Base-by-base conservation (phyloP, 495 filamentous ascomycete species). In the Trichoderma gamsii region DNA sequence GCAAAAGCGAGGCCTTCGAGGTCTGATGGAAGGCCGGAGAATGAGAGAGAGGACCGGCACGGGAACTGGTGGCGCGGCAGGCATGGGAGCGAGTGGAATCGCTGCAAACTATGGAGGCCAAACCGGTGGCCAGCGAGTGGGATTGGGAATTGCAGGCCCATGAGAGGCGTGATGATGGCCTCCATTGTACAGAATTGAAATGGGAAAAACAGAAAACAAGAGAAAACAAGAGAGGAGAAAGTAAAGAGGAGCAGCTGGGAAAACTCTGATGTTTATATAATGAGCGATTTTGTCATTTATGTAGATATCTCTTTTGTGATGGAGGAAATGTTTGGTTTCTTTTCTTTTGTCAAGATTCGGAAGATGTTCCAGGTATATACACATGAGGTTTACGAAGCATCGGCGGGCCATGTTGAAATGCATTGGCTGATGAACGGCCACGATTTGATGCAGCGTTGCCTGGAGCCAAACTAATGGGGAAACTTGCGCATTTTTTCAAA, bases 21-120 rank as follows among this genome's bases (percentile, higher is more conserved):
- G 95, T 0, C 76, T 99, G 74, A 97, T 98, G 95, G 95, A 99
- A 78, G 95, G 95, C 16, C 81, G 95, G 44, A 83, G 93, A 66
- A 87, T 97, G 81, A 81, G 95, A 65, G 93, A 95, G 72, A 77
- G 90, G 35, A 76, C 74, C 11, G 78, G 78, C 21, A 78, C 78
- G 61, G 74, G 72, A 29, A 56, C 70, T 12, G 65, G 64, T 25
- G 41, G 41, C 21, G 35, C 63, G 35, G 29, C 64, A 21, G 69
- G 59, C 56, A 67, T 61, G 64, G 41, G 65, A 27, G 64, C 21
- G 3, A 23, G n/a, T 11, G 35, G 38, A n/a, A 51, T 69, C 35
- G 35, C 35, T 21, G 35, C 63, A 51, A 65, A 51, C 29, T 32
- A 63, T 21, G 63, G 56, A 49, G 66, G 67, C 11, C 67, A 67